phyloP scores from a whole-genome alignment of 108 stramenopile genomes.

The Pinguiococcus pyrenoidosus region DNA sequence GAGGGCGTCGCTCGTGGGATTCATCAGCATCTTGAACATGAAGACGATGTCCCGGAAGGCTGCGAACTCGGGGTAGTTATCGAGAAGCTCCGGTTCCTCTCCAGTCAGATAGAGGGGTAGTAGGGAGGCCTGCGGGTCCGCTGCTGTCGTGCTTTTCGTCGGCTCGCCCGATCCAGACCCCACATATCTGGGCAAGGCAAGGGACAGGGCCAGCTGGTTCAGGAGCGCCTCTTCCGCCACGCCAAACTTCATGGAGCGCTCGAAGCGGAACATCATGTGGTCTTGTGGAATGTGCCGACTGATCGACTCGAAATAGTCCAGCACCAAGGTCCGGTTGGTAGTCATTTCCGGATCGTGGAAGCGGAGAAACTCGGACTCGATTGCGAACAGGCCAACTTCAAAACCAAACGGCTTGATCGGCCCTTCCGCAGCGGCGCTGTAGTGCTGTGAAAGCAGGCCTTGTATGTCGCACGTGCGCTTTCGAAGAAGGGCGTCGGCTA shows the following conservation, averaged over 20 bases:
- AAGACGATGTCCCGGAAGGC: slow-evolving; percentile 96
- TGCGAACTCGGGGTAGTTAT: slow-evolving; percentile 90
- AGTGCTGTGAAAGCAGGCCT: slow-evolving; percentile 79
- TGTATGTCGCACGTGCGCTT: slow-evolving; percentile 85
- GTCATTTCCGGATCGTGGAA: slow-evolving; percentile 72
- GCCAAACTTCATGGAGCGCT: slow-evolving; percentile 24
- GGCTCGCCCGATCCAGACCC: too few species aligned
- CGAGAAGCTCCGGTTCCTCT: slow-evolving; percentile 48
- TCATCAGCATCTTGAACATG: slow-evolving; percentile 70
- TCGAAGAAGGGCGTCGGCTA: slow-evolving; percentile 88
- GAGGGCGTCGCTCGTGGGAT: slow-evolving; percentile 34
- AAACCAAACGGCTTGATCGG: slow-evolving; percentile 89
- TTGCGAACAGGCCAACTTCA: slow-evolving; percentile 80
- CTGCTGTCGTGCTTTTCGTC: too few species aligned
- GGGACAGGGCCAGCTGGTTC: slow-evolving; percentile 9
- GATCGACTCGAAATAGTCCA: slow-evolving; percentile 73
- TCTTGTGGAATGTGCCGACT: slow-evolving; percentile 11
- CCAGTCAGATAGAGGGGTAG: slow-evolving; percentile 29
- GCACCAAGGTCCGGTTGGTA: slow-evolving; percentile 54
- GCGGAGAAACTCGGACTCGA: slow-evolving; percentile 75
- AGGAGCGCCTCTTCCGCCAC: slow-evolving; percentile 18
- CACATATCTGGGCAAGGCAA: neutral
- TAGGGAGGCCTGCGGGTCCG: slow-evolving; percentile 22
- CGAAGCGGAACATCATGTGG: slow-evolving; percentile 31
- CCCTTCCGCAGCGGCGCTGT: slow-evolving; percentile 81